phyloP scores from a whole-genome alignment of 768 basidiomycete species.

The Hypholoma sublateritium region DNA sequence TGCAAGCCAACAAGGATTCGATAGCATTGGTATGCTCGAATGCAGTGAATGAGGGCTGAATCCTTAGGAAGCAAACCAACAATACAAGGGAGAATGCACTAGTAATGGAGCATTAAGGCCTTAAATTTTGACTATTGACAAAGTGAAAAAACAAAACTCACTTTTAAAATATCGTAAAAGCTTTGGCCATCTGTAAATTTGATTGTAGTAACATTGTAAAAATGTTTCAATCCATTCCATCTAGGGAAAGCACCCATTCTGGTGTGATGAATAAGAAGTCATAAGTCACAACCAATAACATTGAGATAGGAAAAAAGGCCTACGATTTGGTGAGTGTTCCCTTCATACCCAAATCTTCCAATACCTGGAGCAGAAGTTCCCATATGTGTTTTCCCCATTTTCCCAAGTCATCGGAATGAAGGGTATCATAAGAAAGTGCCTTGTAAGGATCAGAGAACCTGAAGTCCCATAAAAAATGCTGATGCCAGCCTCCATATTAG shows the following conservation, averaged over 20 bases:
- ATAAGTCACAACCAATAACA: background rate
- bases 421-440: conserved; percentile 25
- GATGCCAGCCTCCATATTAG: background rate
- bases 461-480: conserved; percentile 29
- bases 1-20: conserved; percentile 25
- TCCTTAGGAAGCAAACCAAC: conserved; percentile 27
- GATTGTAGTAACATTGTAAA: conserved; percentile 24
- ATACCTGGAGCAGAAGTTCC: conserved; percentile 13
- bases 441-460: conserved; percentile 12
- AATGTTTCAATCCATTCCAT: conserved; percentile 29
- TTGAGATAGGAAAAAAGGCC: background rate
- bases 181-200: conserved; percentile 28
- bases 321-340: conserved; percentile 20
- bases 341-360: conserved; percentile 17
- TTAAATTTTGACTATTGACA: background rate
- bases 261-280: background rate
- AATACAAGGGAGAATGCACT: conserved; percentile 28
- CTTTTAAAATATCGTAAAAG: conserved; percentile 28
- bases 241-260: conserved; percentile 16
- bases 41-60: conserved; percentile 24
- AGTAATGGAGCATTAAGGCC: background rate
- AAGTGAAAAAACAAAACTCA: conserved; percentile 5
- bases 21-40: conserved; percentile 20
- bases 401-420: conserved; percentile 19
- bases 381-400: conserved; percentile 3